Evolutionary conservation across 108 stramenopile species (phyloP).

Genomic region (Pseudonitzschia pungens): DNA sequence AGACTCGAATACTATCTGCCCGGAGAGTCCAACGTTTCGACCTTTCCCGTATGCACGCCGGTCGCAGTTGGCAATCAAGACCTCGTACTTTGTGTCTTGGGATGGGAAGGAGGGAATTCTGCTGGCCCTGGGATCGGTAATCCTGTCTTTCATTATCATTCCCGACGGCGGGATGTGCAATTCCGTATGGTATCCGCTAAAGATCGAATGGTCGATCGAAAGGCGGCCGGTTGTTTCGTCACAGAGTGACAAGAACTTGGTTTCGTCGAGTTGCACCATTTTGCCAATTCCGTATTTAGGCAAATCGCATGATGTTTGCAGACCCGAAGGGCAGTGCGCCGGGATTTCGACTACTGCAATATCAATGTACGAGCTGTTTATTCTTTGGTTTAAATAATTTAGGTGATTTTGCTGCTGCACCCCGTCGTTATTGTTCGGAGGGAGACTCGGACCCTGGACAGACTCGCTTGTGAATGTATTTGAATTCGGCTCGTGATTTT

Average conservation of each 20-base stretch:
- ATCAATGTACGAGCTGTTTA: background rate
- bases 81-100: background rate
- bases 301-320: background rate
- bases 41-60: background rate
- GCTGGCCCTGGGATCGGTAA: background rate
- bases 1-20: constrained; percentile 4
- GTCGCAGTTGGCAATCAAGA: constrained; percentile 3
- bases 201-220: background rate
- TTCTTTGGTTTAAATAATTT: background rate
- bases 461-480: background rate
- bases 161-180: constrained; percentile 1
- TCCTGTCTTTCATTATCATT: background rate
- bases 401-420: background rate
- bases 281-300: background rate
- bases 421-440: background rate
- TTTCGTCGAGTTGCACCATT: background rate
- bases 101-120: background rate
- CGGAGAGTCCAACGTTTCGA: constrained; percentile 1
- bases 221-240: constrained; percentile 3
- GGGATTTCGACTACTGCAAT: constrained; percentile 4
- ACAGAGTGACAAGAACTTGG: background rate
- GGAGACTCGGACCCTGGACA: background rate
- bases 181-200: background rate
- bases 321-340: background rate
- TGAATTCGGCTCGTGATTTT: background rate